Base-by-base conservation (phyloP, 2,329 filamentous ascomycete genomes). In the Trichoderma aggressivum region DNA sequence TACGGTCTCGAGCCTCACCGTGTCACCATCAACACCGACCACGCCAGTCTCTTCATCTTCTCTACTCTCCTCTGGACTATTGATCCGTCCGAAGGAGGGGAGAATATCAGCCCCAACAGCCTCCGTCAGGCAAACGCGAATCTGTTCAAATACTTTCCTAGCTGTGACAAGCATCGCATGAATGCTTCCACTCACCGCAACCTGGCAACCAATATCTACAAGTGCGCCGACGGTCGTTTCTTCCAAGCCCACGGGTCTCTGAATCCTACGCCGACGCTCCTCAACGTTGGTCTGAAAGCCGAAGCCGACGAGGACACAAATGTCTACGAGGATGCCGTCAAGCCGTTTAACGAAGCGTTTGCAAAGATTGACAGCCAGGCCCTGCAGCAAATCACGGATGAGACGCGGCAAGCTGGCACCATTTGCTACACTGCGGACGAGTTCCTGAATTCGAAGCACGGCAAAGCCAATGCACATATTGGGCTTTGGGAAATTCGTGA, bases 11-110 rank as follows among this genome's bases (percentile, higher is more conserved):
- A 80, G 16, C 79, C 83, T 0, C 76, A 80, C 21, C 77, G 81
- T 24, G 78, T 84, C 7, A 78, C 80, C 0, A 86, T 87, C 71
- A 83, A 87, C 72, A 86, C 84, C 81, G 62, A 73, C 18, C 70
- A 72, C 53, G 70, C 66, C 8, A 62, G 43, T 50, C 70, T 72
- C 10, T 72, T 72, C 39, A 61, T 72, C 11, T 62, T 72, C 12
- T 72, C 70, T 43, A 50, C 59, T 12, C 43, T 70, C 5, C 70
- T 72, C 36, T 70, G 58, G 65, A 62, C 65, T 14, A 55, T 72
- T 11, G 70, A 72, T 26, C 70, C 70, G n/a, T 53, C 16, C 8
- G 55, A 50, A 3, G 58, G 63, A 7, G 70, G 59, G 1, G 66
- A 63, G 4, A 58, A 63, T 8, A 70, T 72, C 18, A 56, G 53